Base-by-base conservation (phyloP, 129 eudicot genomes). In the Silybum marianum region DNA sequence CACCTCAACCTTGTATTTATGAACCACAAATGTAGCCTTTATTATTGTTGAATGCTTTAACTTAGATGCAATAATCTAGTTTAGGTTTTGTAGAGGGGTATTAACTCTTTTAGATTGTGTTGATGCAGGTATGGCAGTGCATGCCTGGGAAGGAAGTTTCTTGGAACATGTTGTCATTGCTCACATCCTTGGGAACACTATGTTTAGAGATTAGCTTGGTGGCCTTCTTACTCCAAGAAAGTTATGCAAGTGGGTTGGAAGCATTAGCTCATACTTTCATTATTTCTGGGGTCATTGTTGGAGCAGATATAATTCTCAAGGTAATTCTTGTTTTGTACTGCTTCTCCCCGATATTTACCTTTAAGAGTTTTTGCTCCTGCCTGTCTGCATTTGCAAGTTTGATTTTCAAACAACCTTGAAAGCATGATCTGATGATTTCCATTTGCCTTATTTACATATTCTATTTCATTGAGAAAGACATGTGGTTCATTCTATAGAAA, bases 161-260 rank as follows among this genome's bases (percentile, higher is more conserved):
- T 72, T 92, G 95, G 95, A 92, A 90, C 83, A 78, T 92, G 14
- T 75, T 92, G 78, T 92, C 97, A 65, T 67, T 92, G 76, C 84
- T 87, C 76, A 88, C 97, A 12, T 81, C 86, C 36, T 76, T 87
- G 79, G 97, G 89, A 70, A 92, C 92, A 85, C 84, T 92, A 28
- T 87, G 80, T 68, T 70, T 92, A 36, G 97, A 88, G 81, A 80
- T 92, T 60, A 92, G 95, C 88, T 79, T 92, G 83, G 74, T 92
- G 69, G 97, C 93, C 7, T 92, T 92, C 81, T 86, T 92, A 75
- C 89, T 90, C 58, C 92, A 92, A 84, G 95, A 90, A 65, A 92
- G 83, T 36, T 90, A 88, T 84, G 88, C 89, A 30, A 88, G 80
- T 75, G 95, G 97, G 63, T 79, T 92, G 85, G 93, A 92, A 88